These are phyloP conservation scores for Fonsecaea erecta DNA, from an alignment of 2,329 filamentous ascomycete genomes.

Conservation along the genomic window DNA sequence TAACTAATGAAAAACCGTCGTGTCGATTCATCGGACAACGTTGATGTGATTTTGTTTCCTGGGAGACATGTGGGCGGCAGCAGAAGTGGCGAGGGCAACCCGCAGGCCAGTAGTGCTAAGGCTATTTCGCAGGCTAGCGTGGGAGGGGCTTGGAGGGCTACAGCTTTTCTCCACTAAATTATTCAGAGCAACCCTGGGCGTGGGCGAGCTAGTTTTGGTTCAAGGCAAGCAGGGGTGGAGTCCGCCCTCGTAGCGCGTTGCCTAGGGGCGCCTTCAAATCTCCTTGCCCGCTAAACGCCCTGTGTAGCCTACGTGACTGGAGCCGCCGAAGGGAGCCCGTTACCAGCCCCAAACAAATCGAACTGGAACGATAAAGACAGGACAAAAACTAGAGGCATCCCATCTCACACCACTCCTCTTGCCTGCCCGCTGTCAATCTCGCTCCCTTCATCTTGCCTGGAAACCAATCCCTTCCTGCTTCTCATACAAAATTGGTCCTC, in stretches of 20 bases:
- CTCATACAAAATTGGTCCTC: slow-evolving; percentile 5
- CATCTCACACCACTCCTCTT: slow-evolving; percentile 21
- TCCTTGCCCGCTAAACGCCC: slow-evolving; percentile 15
- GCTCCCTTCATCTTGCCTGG: slow-evolving; percentile 13
- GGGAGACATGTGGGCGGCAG: slow-evolving; percentile 3
- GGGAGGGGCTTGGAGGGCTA: neutral
- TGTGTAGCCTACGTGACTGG: slow-evolving; percentile 15
- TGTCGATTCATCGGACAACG: neutral
- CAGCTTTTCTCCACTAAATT: slow-evolving; percentile 3
- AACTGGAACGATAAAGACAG: neutral
- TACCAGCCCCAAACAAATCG: slow-evolving; percentile 18
- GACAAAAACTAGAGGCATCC: slow-evolving; percentile 23
- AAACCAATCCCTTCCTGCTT: slow-evolving; percentile 21
- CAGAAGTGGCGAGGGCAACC: neutral
- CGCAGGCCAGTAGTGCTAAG: neutral
- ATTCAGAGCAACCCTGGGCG: neutral
- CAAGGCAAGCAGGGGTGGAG: slow-evolving; percentile 6
- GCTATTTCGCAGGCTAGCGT: neutral
- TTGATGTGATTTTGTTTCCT: slow-evolving; percentile 4
- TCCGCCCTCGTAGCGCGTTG: slow-evolving; percentile 4
- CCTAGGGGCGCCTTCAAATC: slow-evolving; percentile 28
- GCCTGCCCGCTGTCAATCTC: slow-evolving; percentile 21
- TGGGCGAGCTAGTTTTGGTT: slow-evolving; percentile 4
- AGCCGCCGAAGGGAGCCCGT: slow-evolving; percentile 9
- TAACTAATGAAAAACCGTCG: neutral